A percentile compares a stretch with the other conserved stretches of the same genome.
These are phyloP conservation scores for Smallanthus sonchifolius DNA, from an alignment of 129 eudicot species.

Conservation along the genomic window DNA sequence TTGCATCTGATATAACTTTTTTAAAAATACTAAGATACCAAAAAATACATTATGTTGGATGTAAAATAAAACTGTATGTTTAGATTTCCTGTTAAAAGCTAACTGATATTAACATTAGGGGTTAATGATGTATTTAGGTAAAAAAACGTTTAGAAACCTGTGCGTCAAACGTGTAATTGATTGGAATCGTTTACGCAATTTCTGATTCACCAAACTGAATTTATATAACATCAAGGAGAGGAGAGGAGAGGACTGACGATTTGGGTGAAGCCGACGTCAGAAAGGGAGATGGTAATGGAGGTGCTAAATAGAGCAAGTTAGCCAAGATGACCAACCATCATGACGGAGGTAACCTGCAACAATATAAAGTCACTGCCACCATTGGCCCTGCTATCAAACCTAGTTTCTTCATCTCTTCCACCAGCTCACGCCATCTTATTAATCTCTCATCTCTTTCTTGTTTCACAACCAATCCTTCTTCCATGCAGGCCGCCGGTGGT, in stretches of 20 bases:
- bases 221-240: not conserved
- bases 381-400: slow-evolving; percentile 65
- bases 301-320: slow-evolving; percentile 74
- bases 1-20: too few relatives aligned
- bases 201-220: too few relatives aligned
- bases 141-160: too few relatives aligned
- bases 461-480: slow-evolving; percentile 38
- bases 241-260: slow-evolving; percentile 41
- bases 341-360: slow-evolving; percentile 49
- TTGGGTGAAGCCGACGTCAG: slow-evolving; percentile 68
- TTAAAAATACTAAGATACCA: too few relatives aligned
- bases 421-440: slow-evolving; percentile 37
- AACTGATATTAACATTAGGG: too few relatives aligned
- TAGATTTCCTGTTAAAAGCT: too few relatives aligned
- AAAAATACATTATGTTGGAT: too few relatives aligned
- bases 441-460: not conserved
- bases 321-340: slow-evolving; percentile 90
- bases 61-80: too few relatives aligned
- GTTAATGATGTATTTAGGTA: too few relatives aligned
- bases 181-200: too few relatives aligned
- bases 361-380: slow-evolving; percentile 65
- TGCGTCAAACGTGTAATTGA: too few relatives aligned
- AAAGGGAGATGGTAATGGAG: slow-evolving; percentile 67
- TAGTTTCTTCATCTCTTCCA: slow-evolving; percentile 51
- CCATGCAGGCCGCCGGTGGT: too few relatives aligned